Evolutionary conservation across 1,284 basidiomycete species (phyloP).

Genomic region (Stygiomarasmius scandens): DNA sequence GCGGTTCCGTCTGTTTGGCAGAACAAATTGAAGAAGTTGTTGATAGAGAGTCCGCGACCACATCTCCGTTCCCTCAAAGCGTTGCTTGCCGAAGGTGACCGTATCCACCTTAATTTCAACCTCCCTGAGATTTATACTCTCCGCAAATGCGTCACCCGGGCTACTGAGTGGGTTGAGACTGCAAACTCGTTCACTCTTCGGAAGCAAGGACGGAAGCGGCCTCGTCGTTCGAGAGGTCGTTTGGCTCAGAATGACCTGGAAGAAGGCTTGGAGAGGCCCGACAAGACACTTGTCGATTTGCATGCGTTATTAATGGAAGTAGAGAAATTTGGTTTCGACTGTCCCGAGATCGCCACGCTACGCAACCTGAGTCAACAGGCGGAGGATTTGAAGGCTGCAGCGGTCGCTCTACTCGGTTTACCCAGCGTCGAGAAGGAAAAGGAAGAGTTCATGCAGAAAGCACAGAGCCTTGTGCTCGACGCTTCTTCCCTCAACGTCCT

Average conservation of each 20-base stretch:
- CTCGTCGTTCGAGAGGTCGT: conserved; percentile 62
- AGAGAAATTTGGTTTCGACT: conserved; percentile 78
- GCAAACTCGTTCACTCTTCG: conserved; percentile 72
- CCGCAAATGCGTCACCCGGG: conserved; percentile 77
- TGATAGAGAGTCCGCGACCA: conserved; percentile 73
- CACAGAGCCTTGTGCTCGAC: conserved; percentile 68
- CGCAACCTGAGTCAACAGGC: conserved; percentile 63
- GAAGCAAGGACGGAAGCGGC: conserved; percentile 74
- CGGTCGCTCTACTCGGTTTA: conserved; percentile 50
- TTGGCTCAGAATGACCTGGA: conserved; percentile 49
- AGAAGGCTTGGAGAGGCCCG: conserved; percentile 66
- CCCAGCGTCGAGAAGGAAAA: conserved; percentile 44
- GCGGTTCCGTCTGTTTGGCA: conserved; percentile 78
- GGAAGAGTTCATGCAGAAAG: conserved; percentile 65
- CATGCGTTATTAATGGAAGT: conserved; percentile 72
- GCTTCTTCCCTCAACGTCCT: conserved; percentile 78
- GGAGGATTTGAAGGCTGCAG: conserved; percentile 63
- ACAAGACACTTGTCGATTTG: conserved; percentile 68
- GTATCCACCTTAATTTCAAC: conserved; percentile 78
- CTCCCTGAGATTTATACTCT: conserved; percentile 76
- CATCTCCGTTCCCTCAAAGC: conserved; percentile 76
- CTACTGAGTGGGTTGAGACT: conserved; percentile 84
- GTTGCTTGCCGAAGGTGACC: conserved; percentile 85
- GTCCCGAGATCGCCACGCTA: conserved; percentile 68
- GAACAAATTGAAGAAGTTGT: conserved; percentile 65